These are phyloP conservation scores for Cicer bijugum DNA, from an alignment of 306 rosid genomes.

Conservation along the genomic window DNA sequence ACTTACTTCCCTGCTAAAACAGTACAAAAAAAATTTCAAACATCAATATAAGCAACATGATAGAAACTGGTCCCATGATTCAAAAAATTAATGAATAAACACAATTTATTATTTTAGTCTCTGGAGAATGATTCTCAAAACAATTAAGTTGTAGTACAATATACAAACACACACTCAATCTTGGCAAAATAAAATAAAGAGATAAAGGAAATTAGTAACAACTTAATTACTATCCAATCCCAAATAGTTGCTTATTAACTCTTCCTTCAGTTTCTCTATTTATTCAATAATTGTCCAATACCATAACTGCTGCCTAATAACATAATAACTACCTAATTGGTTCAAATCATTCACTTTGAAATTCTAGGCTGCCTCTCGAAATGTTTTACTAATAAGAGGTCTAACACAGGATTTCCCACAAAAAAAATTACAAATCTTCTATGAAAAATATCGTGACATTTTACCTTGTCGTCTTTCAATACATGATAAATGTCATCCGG, in stretches of 20 bases:
- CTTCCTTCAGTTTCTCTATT: background rate
- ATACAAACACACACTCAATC: too few species aligned
- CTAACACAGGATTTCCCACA: background rate
- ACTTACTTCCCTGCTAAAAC: background rate
- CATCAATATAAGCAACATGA: background rate
- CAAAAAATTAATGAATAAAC: too few species aligned
- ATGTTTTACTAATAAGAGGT: background rate
- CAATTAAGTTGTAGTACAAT: too few species aligned
- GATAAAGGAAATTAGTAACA: too few species aligned
- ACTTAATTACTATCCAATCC: background rate
- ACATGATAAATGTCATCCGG: conserved; percentile 9
- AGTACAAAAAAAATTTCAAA: too few species aligned
- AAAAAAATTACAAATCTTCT: too few species aligned
- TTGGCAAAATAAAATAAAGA: too few species aligned
- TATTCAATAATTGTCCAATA: background rate
- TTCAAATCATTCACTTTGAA: background rate
- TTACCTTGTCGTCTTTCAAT: background rate
- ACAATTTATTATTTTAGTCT: too few species aligned
- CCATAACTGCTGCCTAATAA: background rate
- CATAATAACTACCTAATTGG: background rate
- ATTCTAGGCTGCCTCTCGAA: background rate
- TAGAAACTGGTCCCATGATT: too few species aligned
- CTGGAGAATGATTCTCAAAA: too few species aligned
- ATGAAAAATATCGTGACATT: background rate
- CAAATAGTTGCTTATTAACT: background rate